Evolutionary conservation across 352 stramenopile genomes (phyloP), one percentile per base, ranked within the genome.

Genomic region (Globisporangium megalacanthum): DNA sequence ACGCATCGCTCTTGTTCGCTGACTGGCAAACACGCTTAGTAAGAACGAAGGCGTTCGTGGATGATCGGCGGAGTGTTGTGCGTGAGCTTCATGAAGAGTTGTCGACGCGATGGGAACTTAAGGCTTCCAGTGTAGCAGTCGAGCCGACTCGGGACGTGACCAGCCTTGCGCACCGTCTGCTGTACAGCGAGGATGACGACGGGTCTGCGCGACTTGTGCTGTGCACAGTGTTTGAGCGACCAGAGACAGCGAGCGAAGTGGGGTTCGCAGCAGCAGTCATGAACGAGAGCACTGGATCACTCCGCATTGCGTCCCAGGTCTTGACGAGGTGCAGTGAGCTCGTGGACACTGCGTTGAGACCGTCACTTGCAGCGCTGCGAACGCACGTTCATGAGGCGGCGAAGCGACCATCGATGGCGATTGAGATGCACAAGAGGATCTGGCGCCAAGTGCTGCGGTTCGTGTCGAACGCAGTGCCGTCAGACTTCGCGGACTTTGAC

Each of bases 51-150:
- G 9, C 1, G n/a, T 22, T 51, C 5, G 6, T 52, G 1, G 56
- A 62, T 15, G 56, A 57, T 29, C 44, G 56, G 46, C 4, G 13
- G n/a, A 33, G 46, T 19, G 13, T 22, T 10, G 2, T 56, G 49
- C 31, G 41, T 8, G 39, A 56, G 19, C 50, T 62, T 10, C 49
- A 62, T 6, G 15, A 19, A 13, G 56, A 62, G 15, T 42, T 62
- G 5, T 17, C 17, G 15, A 22, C 20, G 8, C 19, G 42, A 46
- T 42, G 52, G 33, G 9, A 36, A 10, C 29, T 17, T 8, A 25
- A 31, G 1, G 33, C 48, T 31, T 8, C 22, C 10, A 39, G 22
- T 6, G 22, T 19, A 29, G 7, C 13, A 15, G 7, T 11, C 29
- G 14, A 29, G 15, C 20, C 20, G 6, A n/a, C 20, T 47, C 41